A percentile compares a stretch with the other conserved stretches of the same genome.
phyloP scores from a whole-genome alignment of 768 basidiomycete genomes.

The Lactarius indigo region DNA sequence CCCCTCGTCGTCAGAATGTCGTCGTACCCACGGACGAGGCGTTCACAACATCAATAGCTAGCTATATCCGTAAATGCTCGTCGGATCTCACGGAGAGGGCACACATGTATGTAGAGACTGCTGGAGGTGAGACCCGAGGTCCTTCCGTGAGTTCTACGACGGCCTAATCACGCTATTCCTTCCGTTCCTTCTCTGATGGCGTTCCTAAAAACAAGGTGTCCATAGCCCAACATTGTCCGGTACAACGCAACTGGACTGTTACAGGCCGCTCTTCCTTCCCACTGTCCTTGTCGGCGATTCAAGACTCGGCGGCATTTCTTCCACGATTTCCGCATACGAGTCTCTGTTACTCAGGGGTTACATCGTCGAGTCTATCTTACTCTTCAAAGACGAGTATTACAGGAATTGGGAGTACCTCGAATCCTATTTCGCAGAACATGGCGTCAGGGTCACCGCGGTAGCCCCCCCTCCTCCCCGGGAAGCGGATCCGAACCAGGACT shows the following conservation, averaged over 20 bases:
- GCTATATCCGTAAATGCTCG: constrained; percentile 57
- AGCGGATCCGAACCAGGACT: constrained; percentile 44
- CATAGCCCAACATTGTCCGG: constrained; percentile 87
- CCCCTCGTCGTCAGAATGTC: constrained; percentile 3
- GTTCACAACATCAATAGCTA: constrained; percentile 60
- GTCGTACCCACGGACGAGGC: constrained; percentile 58
- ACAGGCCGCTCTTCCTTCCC: constrained; percentile 84
- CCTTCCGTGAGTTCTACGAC: constrained; percentile 16
- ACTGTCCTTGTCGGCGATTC: constrained; percentile 85
- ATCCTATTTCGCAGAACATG: constrained; percentile 75
- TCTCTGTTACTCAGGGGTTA: constrained; percentile 88
- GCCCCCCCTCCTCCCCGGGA: constrained; percentile 55
- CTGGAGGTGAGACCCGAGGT: constrained; percentile 68
- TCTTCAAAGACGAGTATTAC: constrained; percentile 86
- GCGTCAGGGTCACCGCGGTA: constrained; percentile 51
- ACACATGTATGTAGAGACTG: constrained; percentile 88
- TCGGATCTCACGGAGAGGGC: constrained; percentile 31
- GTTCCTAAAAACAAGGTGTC: constrained; percentile 55
- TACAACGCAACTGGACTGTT: constrained; percentile 78
- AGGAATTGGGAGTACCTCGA: constrained; percentile 80
- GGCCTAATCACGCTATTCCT: constrained; percentile 5
- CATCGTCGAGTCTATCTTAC: constrained; percentile 75
- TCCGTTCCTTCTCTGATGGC: constrained; percentile 12
- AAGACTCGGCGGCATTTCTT: constrained; percentile 89
- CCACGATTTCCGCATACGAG: constrained; percentile 90